Base-by-base conservation (phyloP, 2,329 filamentous ascomycete species). In the Hirsutella minnesotensis region DNA sequence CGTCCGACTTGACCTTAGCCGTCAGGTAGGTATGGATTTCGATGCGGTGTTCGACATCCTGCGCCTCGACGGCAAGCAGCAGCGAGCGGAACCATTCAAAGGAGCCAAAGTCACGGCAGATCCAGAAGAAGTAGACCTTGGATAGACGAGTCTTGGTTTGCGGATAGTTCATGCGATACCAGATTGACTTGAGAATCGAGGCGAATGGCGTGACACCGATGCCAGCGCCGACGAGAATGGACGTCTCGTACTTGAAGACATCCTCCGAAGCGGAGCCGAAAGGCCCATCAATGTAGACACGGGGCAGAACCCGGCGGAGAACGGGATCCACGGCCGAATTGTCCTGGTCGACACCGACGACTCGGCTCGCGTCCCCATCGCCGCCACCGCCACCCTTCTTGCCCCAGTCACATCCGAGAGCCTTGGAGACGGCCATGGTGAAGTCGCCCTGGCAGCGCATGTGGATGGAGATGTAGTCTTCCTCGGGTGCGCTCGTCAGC, bases 111-210 rank as follows among this genome's bases (percentile, higher is more conserved):
- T 92, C 86, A 62, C 86, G 75, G 70, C 86, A 90, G 48, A 92
- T 81, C 86, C 86, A 92, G 74, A 92, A 88, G 69, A 92, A 92
- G 69, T 92, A 94, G 20, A 94, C 85, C 63, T 92, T 94, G 56
- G 81, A 75, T 36, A 94, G 72, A 4, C 84, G 73, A 3, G 84
- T 89, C 66, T 83, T 83, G 62, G 81, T 77, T 59, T 86, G 81
- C 3, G 83, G 83, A 64, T 86, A 89, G 71, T 88, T 90, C 81
- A 90, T 88, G 40, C 86, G 79, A 69, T 92, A 94, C 86, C 86
- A 94, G 64, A 94, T 90, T 42, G 83, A 88, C 70, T 94, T 94
- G 56, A 90, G 73, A 53, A 90, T 89, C 0, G 83, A 87, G 12
- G 85, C 85, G 64, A 88, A 90, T 0, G 85, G 85, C n/a, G 85